Evolutionary conservation across 352 stramenopile genomes (phyloP).

Genomic region (Pythium diclinum): DNA sequence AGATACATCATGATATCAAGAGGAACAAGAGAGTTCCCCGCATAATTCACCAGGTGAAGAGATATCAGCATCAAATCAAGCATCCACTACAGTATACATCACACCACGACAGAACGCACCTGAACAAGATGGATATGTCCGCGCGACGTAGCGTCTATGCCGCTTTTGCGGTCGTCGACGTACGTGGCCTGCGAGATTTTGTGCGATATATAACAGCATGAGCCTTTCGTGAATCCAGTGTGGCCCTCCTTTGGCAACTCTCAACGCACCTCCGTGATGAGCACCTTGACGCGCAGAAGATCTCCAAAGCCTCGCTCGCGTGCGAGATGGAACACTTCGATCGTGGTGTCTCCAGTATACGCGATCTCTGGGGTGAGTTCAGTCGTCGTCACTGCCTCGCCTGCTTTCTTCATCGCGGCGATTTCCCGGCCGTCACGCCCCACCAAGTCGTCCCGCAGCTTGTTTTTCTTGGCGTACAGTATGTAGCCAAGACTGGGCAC

Average conservation of each 20-base stretch:
- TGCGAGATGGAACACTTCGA: slow-evolving; percentile 45
- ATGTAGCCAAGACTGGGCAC: slow-evolving; percentile 78
- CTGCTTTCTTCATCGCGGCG: slow-evolving; percentile 39
- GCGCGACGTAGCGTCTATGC: slow-evolving; percentile 39
- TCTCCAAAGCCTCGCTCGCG: slow-evolving; percentile 31
- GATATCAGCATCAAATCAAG: slow-evolving; percentile 9
- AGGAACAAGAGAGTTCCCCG: not conserved
- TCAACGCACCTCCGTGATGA: slow-evolving; percentile 73
- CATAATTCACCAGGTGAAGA: not conserved
- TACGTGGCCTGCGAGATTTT: slow-evolving; percentile 51
- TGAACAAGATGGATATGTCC: slow-evolving; percentile 79
- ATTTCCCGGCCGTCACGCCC: slow-evolving; percentile 42
- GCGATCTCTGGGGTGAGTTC: slow-evolving; percentile 54
- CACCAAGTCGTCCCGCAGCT: slow-evolving; percentile 50
- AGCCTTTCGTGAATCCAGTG: not conserved
- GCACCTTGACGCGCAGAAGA: slow-evolving; percentile 56
- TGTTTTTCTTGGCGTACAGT: slow-evolving; percentile 54
- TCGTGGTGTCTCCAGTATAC: slow-evolving; percentile 82
- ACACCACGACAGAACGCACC: slow-evolving; percentile 27
- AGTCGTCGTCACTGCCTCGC: slow-evolving; percentile 40
- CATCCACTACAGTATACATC: not conserved
- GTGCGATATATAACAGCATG: not conserved
- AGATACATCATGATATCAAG: not conserved
- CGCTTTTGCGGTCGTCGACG: slow-evolving; percentile 44
- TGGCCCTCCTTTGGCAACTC: too few relatives aligned